A percentile compares a stretch with the other conserved stretches of the same genome.
These are phyloP conservation scores for Puccinia triticina DNA, from an alignment of 1,284 basidiomycete species.

Conservation along the genomic window DNA sequence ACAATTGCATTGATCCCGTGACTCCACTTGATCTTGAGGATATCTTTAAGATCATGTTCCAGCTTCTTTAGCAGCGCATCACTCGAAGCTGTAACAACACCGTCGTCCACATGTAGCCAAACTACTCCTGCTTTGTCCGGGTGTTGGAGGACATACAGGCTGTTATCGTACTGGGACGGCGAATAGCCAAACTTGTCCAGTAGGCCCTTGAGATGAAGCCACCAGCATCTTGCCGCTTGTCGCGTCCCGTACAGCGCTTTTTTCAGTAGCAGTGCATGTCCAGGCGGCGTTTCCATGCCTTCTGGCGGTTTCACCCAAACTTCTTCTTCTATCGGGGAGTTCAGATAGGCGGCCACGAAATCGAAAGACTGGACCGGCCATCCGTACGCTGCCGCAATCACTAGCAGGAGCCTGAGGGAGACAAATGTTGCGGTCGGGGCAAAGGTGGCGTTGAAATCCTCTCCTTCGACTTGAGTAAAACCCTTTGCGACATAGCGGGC, in stretches of 20 bases:
- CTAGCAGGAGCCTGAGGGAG: neutral
- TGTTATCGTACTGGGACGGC: too few species aligned
- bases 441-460: too few species aligned
- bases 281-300: too few species aligned
- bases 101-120: too few species aligned
- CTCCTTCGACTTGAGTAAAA: slow-evolving; percentile 17
- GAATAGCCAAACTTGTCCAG: too few species aligned
- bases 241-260: slow-evolving; percentile 12
- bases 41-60: neutral
- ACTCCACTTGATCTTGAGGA: slow-evolving; percentile 3
- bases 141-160: too few species aligned
- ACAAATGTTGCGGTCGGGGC: slow-evolving; percentile 28
- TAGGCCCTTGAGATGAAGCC: neutral
- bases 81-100: neutral
- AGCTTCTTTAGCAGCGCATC: neutral
- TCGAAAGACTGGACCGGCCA: slow-evolving; percentile 19
- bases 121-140: too few species aligned
- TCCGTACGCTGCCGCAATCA: neutral
- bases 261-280: too few species aligned
- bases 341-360: slow-evolving; percentile 13
- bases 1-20: neutral
- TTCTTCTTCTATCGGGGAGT: neutral
- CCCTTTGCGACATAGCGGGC: neutral
- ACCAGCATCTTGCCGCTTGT: slow-evolving; percentile 8
- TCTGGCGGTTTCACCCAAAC: too few species aligned